Base-by-base conservation (phyloP, 257 asterid genomes). In the Forsythia suspensa region DNA sequence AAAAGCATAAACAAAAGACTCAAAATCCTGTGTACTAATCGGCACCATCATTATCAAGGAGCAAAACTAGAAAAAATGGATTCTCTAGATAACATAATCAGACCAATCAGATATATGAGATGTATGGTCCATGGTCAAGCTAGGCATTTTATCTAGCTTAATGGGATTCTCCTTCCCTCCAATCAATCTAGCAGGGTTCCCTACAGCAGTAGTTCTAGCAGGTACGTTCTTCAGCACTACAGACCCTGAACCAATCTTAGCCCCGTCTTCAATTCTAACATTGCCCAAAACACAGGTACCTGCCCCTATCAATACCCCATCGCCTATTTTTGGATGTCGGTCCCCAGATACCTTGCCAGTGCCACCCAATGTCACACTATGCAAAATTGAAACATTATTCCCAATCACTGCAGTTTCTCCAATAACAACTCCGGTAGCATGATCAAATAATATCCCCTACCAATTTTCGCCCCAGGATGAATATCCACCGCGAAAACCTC, bases 251-350 rank as follows among this genome's bases (percentile, higher is more conserved):
- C 92, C 92, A 41, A 88, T 80, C 80, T 84, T 88, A 4, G 92
- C 92, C 69, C 90, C 92, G 20, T 86, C 90, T 11, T 79, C 89
- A 42, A 88, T 86, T 40, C 52, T 79, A 63, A 88, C 88, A 75
- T 86, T 88, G 13, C 92, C 92, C 79, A 88, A 69, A n/a, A 88
- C 90, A 79, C 92, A 86, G 24, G 89, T 86, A 15, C 90, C 92
- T 0, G 92, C 92, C 8, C 92, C 92, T 20, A 88, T 88, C 81
- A 88, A 51, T 6, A 88, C 92, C 1, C 92, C 92, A 13, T 88
- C 80, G 0, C 92, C 90, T 29, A 88, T 86, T 16, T 88, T 88
- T 40, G 90, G 92, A 34, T 86, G 90, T 5, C 92, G 79, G 8
- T 88, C 90, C 0, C 92, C 92, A 4, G 74, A 71, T 0, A 40